These are phyloP conservation scores for Cadophora sp. DNA, from an alignment of 2,329 filamentous ascomycete species.

Conservation along the genomic window DNA sequence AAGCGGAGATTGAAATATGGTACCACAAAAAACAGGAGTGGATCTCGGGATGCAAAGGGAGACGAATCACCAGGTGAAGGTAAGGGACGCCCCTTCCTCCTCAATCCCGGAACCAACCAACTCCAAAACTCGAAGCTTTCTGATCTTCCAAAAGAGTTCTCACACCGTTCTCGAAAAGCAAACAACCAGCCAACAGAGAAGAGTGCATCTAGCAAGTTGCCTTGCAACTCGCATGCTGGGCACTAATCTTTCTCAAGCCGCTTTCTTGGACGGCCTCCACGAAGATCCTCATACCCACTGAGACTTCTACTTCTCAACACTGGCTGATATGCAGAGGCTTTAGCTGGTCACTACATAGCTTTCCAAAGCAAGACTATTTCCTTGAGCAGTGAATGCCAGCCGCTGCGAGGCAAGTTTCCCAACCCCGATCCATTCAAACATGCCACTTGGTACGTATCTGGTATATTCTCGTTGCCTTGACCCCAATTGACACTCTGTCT, in stretches of 20 bases:
- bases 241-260: not conserved
- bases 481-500: not conserved
- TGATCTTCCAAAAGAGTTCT: not conserved
- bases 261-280: too few relatives aligned
- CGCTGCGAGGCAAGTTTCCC: not conserved
- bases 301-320: not conserved
- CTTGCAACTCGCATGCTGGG: not conserved
- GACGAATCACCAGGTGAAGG: not conserved
- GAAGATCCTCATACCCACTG: not conserved
- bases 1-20: too few relatives aligned
- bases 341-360: not conserved
- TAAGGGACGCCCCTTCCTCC: not conserved
- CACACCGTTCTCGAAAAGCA: not conserved
- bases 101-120: not conserved
- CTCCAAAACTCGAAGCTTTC: not conserved
- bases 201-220: too few relatives aligned
- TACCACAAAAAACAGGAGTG: too few relatives aligned
- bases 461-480: not conserved
- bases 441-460: not conserved
- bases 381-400: too few relatives aligned
- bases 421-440: not conserved
- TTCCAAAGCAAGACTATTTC: not conserved
- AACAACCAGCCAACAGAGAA: not conserved
- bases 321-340: not conserved
- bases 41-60: too few relatives aligned